A percentile compares a stretch with the other conserved stretches of the same genome.
These are phyloP conservation scores for Ceriops tagal DNA, from an alignment of 345 rosid genomes.

Conservation along the genomic window DNA sequence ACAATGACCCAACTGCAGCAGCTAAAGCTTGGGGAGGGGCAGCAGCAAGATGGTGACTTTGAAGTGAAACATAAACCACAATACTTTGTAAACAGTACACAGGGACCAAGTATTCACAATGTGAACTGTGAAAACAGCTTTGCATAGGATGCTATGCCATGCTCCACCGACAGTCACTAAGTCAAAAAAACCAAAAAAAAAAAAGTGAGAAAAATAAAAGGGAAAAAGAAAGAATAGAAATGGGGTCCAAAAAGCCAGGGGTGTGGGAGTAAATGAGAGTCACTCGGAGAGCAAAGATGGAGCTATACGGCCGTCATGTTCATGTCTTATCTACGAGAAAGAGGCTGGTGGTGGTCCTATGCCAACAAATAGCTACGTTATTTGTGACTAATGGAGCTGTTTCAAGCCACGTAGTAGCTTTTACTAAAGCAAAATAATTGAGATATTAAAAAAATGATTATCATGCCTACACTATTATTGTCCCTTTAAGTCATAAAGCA, in stretches of 20 bases:
- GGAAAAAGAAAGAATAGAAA: background rate
- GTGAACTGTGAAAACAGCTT: background rate
- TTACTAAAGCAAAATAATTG: too few species aligned
- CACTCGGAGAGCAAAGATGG: too few species aligned
- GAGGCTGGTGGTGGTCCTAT: background rate
- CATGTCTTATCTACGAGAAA: background rate
- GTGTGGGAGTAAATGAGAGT: too few species aligned
- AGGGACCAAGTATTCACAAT: background rate
- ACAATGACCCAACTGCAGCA: constrained; percentile 1
- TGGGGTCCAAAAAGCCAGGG: background rate
- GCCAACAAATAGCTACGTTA: background rate
- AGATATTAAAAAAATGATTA: too few species aligned
- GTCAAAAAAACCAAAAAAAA: background rate
- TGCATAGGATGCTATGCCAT: constrained; percentile 22
- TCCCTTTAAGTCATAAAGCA: too few species aligned
- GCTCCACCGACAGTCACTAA: constrained; percentile 18
- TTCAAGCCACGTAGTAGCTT: background rate
- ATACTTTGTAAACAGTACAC: background rate
- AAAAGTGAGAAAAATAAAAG: background rate
- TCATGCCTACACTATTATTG: too few species aligned
- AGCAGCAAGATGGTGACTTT: background rate
- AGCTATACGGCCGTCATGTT: background rate
- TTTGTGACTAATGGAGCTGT: too few species aligned
- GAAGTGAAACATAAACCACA: background rate
- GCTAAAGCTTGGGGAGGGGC: constrained; percentile 1